A percentile compares a stretch with the other conserved stretches of the same genome.
Evolutionary conservation across 371 early-diverging fungal species (phyloP).

Genomic region (Syncephalastrum sp.): DNA sequence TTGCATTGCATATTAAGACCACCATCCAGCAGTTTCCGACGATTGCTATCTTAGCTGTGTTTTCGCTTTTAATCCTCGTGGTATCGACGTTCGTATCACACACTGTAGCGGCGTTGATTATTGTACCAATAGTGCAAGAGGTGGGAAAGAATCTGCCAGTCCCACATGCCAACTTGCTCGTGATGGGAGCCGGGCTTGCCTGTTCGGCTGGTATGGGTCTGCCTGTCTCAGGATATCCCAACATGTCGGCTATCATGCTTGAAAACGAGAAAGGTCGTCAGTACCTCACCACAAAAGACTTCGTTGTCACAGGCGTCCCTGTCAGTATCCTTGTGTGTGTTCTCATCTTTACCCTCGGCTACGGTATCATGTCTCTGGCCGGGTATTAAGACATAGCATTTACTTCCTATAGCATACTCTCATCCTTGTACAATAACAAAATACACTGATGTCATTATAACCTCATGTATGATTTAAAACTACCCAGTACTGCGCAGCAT

Average conservation of each 20-base stretch:
- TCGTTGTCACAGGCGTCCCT: constrained; percentile 82
- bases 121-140: constrained; percentile 78
- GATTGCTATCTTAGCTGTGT: constrained; percentile 65
- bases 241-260: constrained; percentile 94
- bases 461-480: too few species aligned
- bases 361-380: constrained; percentile 63
- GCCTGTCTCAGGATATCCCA: constrained; percentile 94
- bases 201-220: constrained; percentile 60
- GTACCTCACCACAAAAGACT: constrained; percentile 82
- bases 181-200: constrained; percentile 71
- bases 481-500: too few species aligned
- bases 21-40: constrained; percentile 61
- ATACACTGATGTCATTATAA: too few species aligned
- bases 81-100: constrained; percentile 95
- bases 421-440: too few species aligned
- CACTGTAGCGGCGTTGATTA: constrained; percentile 89
- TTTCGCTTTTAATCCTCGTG: constrained; percentile 68
- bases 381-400: constrained; percentile 29
- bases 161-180: constrained; percentile 84
- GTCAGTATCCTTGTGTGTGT: constrained; percentile 69
- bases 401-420: too few species aligned
- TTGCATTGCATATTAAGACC: constrained; percentile 70
- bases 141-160: constrained; percentile 71
- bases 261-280: constrained; percentile 91
- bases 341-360: constrained; percentile 78